Evolutionary conservation across 768 basidiomycete species (phyloP), one percentile per base, ranked within the genome.

Genomic region (Galerina marginata): DNA sequence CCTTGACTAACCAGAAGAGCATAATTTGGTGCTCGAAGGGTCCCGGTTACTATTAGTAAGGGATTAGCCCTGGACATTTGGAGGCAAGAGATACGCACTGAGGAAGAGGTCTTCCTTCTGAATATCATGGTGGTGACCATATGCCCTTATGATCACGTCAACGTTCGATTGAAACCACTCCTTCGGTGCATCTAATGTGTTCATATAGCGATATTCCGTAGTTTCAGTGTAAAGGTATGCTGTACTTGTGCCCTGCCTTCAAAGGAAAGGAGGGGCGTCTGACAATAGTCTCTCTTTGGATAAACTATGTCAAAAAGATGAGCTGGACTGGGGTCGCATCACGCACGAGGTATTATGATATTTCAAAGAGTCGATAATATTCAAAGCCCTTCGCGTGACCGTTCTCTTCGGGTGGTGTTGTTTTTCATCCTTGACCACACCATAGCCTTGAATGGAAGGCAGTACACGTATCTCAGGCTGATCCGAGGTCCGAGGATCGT

Each of bases 101-200:
- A 90, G 68, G 43, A 83, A 81, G 53, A 90, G 69, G 63, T 89
- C 87, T 66, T 90, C 86, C 65, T 78, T 84, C 62, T 76, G 79
- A 46, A 89, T 82, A 6, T 72, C 75, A 63, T 84, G 83, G 46
- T 70, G 63, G 37, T 66, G n/a, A 3, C 79, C 84, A 69, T 83
- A 92, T 15, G 83, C 71, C 40, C 81, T 70, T 73, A 92, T 65
- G 62, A 95, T 86, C 20, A 76, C 69, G 58, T 90, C 83, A 25
- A 86, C 83, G 64, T 93, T 88, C 4, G 82, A 80, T 58, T 82
- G 83, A 72, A 95, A 89, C 90, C 92, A 95, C 58, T 76, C 81
- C 67, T 85, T 88, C 0, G 91, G 85, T 10, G 86, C 83, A 6
- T 85, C 82, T 45, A 90, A 65, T 42, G 81, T 79, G 55, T 86